Percentiles rank a stretch among this genome's conserved stretches.
Conservation (phyloP, 352 stramenopile species). For the Pythium oligandrum region DNA sequence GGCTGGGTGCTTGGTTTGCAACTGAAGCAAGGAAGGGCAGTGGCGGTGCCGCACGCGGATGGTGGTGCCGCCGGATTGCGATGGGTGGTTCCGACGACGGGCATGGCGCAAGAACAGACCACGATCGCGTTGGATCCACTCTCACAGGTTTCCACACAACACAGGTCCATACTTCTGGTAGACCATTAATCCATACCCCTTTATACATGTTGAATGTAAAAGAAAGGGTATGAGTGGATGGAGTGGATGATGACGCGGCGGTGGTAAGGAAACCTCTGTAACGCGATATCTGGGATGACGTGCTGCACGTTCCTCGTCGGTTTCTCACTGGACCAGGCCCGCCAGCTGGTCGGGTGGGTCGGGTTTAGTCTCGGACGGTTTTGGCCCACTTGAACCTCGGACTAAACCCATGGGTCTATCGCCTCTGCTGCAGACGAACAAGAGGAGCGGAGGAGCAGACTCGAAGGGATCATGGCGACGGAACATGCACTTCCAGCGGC, state of each 20-base stretch:
- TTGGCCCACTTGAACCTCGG: too few relatives aligned
- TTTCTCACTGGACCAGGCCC: slow-evolving; percentile 11
- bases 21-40: slow-evolving; percentile 7
- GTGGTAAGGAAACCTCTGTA: slow-evolving; percentile 4
- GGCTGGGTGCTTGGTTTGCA: slow-evolving; percentile 13
- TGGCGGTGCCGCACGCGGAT: background rate
- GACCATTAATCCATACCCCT: background rate
- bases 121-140: too few relatives aligned
- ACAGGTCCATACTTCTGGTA: too few relatives aligned
- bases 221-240: too few relatives aligned
- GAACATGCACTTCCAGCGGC: slow-evolving; percentile 23
- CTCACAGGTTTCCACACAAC: too few relatives aligned
- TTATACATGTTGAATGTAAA: too few relatives aligned
- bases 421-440: slow-evolving; percentile 9
- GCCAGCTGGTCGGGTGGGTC: too few relatives aligned
- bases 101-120: too few relatives aligned
- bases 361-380: too few relatives aligned
- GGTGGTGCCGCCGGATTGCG: too few relatives aligned
- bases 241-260: too few relatives aligned
- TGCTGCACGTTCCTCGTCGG: slow-evolving; percentile 15
- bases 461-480: slow-evolving; percentile 8
- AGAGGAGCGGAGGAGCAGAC: too few relatives aligned
- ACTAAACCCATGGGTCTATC: background rate
- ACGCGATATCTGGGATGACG: slow-evolving; percentile 4
- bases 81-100: slow-evolving; percentile 2